Evolutionary conservation across 2,329 filamentous ascomycete genomes (phyloP), one percentile per base, ranked within the genome.

Genomic region (Curvularia spicifera): DNA sequence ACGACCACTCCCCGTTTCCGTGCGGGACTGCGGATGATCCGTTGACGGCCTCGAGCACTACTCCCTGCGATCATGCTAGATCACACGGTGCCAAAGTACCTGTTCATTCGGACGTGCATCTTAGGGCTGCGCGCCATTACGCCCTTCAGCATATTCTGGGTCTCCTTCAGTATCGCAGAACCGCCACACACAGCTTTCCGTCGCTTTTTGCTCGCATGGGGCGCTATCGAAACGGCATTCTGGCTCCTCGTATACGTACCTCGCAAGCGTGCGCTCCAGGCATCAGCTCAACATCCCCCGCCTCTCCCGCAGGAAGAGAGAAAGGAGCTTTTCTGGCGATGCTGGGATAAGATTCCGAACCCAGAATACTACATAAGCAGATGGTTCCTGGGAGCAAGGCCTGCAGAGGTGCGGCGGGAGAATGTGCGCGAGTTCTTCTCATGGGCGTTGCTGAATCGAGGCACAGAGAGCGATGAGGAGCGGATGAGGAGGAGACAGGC

Each of bases 371-470:
- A 89, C 67, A 63, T 91, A 42, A 80, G 78, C 48, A 80, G 81
- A 59, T 91, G 89, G 89, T 90, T 91, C 63, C 78, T 87, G n/a
- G 85, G 84, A 31, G 85, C 87, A 1, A 78, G 82, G 9, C 56
- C 79, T 1, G 72, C 78, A 18, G 85, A 88, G 33, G 85, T 91
- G 53, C 80, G 82, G 44, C 79, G 83, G n/a, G 87, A 90, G n/a
- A 90, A 91, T 66, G 75, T 91, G 51, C 82, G 81, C 63, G 86
- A 89, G 60, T 91, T 90, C 65, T 73, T 89, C 22, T 78, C 84
- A 8, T 91, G 89, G 89, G 87, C 85, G 1, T 86, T 91, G 67
- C 85, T 89, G 58, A 86, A 88, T 60, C 77, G 78, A 9, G 79
- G 76, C 9, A 76, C 81, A 4, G 71, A 73, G 47, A 75, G 78